Evolutionary conservation across 441 rosid species (phyloP).

Genomic region (Adansonia grandidieri): DNA sequence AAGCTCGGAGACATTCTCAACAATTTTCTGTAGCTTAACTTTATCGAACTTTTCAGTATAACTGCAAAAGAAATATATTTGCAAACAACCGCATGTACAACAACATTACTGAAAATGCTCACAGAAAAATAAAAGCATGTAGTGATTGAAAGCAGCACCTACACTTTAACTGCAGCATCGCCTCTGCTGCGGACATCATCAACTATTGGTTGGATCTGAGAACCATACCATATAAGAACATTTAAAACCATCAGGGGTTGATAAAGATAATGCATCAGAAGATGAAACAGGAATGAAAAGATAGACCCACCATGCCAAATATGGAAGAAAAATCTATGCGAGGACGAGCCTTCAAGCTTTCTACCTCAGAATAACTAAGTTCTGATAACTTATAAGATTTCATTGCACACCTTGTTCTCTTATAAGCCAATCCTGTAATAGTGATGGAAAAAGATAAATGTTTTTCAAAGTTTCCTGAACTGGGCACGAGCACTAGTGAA

Average conservation of each 20-base stretch:
- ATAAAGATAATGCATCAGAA: background rate
- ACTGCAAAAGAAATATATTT: constrained; percentile 43
- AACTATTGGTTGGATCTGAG: constrained; percentile 72
- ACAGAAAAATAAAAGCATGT: background rate
- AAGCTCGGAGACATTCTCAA: constrained; percentile 70
- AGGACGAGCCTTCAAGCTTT: constrained; percentile 80
- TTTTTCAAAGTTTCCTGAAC: background rate
- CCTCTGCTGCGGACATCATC: constrained; percentile 78
- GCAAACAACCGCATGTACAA: background rate
- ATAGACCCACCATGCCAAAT: constrained; percentile 52
- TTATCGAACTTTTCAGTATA: constrained; percentile 84
- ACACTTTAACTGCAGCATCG: constrained; percentile 89
- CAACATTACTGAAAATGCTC: background rate
- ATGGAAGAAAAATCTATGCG: constrained; percentile 85
- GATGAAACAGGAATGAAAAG: background rate
- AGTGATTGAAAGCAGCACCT: constrained; percentile 32
- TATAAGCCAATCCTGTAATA: constrained; percentile 34
- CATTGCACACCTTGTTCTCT: constrained; percentile 60
- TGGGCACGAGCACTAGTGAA: background rate
- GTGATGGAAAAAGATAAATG: background rate
- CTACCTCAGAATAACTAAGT: constrained; percentile 57
- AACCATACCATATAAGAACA: constrained; percentile 15
- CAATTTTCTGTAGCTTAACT: constrained; percentile 59
- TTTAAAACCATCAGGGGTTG: background rate
- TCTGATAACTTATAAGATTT: constrained; percentile 78